Evolutionary conservation across 306 rosid species (phyloP).

Genomic region (Malus fusca): DNA sequence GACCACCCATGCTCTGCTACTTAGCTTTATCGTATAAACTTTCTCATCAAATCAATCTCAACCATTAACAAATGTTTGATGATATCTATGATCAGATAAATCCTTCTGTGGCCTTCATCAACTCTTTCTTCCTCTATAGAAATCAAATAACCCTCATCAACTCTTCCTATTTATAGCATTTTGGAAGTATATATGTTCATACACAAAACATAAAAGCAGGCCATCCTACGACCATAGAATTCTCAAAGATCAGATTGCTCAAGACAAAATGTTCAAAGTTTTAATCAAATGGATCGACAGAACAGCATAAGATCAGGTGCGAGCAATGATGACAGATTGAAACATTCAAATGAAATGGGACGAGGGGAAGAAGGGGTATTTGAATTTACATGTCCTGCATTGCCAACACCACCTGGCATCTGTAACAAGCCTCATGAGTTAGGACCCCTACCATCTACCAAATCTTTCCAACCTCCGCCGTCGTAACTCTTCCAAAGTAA

Average conservation of each 20-base stretch:
- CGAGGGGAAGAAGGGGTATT: neutral
- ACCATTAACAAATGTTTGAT: no score
- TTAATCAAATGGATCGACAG: neutral
- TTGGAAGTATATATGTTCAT: neutral
- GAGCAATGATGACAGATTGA: neutral
- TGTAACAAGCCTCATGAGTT: neutral
- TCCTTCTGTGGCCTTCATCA: neutral
- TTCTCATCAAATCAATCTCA: no score
- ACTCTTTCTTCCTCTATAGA: neutral
- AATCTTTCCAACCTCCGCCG: conserved; percentile 62
- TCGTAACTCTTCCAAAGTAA: conserved; percentile 54
- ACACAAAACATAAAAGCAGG: neutral
- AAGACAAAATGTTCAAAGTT: neutral
- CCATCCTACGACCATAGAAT: neutral
- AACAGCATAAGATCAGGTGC: neutral
- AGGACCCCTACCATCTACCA: conserved; percentile 21
- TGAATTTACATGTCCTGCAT: neutral
- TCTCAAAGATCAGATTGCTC: neutral
- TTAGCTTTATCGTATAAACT: no score
- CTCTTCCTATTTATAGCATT: neutral
- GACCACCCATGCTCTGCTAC: no score
- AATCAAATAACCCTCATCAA: neutral
- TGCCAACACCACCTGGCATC: neutral
- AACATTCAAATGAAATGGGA: neutral
- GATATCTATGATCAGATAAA: no score